A percentile compares a stretch with the other conserved stretches of the same genome.
phyloP scores from a whole-genome alignment of 148 eudicot species.

The Vaccinium myrtillus region DNA sequence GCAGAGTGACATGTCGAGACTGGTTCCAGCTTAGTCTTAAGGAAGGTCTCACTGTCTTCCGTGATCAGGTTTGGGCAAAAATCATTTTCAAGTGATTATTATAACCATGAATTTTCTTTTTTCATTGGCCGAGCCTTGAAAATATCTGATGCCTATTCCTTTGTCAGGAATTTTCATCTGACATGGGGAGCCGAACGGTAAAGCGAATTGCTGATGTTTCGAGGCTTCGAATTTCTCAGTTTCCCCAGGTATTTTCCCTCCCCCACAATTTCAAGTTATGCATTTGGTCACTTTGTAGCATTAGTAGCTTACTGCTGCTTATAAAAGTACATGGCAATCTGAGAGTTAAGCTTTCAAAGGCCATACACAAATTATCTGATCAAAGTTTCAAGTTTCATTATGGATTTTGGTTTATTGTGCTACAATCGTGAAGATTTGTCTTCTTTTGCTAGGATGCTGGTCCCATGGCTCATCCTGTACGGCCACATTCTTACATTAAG shows the following conservation, averaged over 20 bases:
- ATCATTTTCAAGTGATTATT: constrained; percentile 9
- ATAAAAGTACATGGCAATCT: not conserved
- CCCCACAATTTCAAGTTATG: not conserved
- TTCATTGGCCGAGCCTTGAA: not conserved
- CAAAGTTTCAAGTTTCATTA: not conserved
- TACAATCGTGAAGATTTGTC: constrained; percentile 11
- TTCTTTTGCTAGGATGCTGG: constrained; percentile 81
- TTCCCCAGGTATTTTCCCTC: constrained; percentile 69
- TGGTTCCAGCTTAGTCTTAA: constrained; percentile 99
- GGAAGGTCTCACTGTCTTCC: constrained; percentile 99
- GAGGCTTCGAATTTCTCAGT: constrained; percentile 82
- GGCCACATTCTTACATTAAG: constrained; percentile 98
- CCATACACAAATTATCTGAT: not conserved
- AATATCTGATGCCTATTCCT: not conserved
- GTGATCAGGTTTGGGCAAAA: constrained; percentile 71
- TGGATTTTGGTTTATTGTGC: constrained; percentile 2
- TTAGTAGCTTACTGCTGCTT: not conserved
- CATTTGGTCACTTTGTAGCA: not conserved
- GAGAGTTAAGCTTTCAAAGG: not conserved
- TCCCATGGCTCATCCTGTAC: constrained; percentile 99
- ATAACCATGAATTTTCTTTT: not conserved
- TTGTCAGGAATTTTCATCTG: constrained; percentile 94
- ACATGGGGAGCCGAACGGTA: constrained; percentile 96
- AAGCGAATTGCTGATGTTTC: constrained; percentile 97
- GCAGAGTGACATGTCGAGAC: constrained; percentile 97